Base-by-base conservation (phyloP, 2,329 filamentous ascomycete species). In the Dothistroma pini region DNA sequence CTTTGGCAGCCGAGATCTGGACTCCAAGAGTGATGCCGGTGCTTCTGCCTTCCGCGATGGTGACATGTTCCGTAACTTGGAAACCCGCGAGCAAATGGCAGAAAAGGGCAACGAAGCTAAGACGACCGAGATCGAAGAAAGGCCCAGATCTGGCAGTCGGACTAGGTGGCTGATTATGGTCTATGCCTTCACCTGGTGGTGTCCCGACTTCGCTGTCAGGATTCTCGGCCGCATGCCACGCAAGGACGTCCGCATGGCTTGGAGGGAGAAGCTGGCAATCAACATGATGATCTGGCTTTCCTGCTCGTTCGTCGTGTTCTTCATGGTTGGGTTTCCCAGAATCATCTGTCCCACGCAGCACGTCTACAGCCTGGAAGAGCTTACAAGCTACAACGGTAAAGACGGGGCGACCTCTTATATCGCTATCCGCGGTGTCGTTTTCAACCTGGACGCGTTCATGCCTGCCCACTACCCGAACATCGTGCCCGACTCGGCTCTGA, bases 21-120 rank as follows among this genome's bases (percentile, higher is more conserved):
- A 99, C 73, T 81, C 87, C 8, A 91, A 92, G 49, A 97, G 95
- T 32, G 95, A 99, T 56, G 93, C 93, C 8, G 93, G 93, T 4
- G 89, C 84, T 1, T 97, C 93, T n/a, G 92, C 91, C 6, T 89
- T 96, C 73, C 90, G 93, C 53, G 90, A 85, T 57, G 93, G 95
- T 8, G 95, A 99, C 74, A 96, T 99, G 93, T 99, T 99, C 82
- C 91, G 92, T 72, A 96, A 97, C 70, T 82, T 97, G 8, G 93
- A 97, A 68, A 97, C 93, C 7, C 86, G 91, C 65, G 90, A 96
- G 74, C 90, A 96, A 73, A 91, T 99, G 85, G 91, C 93, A 0
- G 93, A 97, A 77, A 93, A 96, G 68, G 91, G 91, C 63, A 96
- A 96, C 67, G 91, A 96, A 68, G 91, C 93, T 76, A 87, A 90